Evolutionary conservation across 768 basidiomycete species (phyloP), one percentile per base, ranked within the genome.

Genomic region (Collybia sp.): DNA sequence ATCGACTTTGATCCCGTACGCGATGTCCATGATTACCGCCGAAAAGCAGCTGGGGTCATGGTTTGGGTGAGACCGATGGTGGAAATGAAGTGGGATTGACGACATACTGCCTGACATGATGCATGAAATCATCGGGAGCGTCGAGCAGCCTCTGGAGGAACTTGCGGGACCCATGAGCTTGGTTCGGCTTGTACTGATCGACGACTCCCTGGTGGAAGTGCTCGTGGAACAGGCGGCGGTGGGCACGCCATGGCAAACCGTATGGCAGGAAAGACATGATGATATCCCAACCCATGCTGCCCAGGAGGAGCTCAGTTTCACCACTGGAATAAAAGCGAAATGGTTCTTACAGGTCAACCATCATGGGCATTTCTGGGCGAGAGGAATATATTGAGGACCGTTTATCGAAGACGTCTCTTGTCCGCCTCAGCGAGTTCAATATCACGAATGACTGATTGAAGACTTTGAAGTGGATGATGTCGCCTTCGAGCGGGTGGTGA

Each of bases 211-310:
- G 56, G 12, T 51, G 54, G 44, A 63, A 65, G 4, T 47, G 45
- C 38, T 63, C 56, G 15, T 68, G 60, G 18, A 62, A 58, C 6
- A 65, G 34, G 12, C 57, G 50, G 30, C 65, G 52, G 38, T 64
- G 58, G 12, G 42, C 31, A 31, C 63, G 55, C 69, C 68, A 69
- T 40, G 32, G 25, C 1, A 60, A 52, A 1, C 57, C 60, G 30
- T 68, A 63, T 15, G 50, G 53, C 52, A 63, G 60, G 4, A 68
- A 30, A 1, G 42, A 58, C 5, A 59, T 19, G 45, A 57, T 60
- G 43, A 62, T 65, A 18, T 61, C 53, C 64, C 58, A 69, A 6
- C 61, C 65, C 57, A 62, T 61, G 13, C 67, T 70, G 42, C 13
- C 35, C 13, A 18, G 6, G 10, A 37, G 6, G n/a, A n/a, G n/a